Conservation (phyloP, 768 basidiomycete genomes). For the Termitomyces bulborhizus region DNA sequence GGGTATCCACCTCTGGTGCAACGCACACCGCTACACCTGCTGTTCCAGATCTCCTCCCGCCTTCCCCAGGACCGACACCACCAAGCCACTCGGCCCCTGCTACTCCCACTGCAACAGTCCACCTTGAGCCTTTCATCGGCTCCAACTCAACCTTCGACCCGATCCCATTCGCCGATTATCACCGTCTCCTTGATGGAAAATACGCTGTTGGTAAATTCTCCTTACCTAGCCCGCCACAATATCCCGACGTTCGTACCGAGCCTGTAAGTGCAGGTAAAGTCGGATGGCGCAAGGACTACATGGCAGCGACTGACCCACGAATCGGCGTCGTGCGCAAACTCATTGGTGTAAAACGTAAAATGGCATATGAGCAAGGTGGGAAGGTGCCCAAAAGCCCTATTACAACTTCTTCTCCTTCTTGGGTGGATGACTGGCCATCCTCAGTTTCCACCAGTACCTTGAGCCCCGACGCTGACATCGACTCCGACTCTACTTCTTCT, state of each 20-base stretch:
- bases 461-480: conserved; percentile 22
- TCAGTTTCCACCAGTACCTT: neutral
- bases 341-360: conserved; percentile 66
- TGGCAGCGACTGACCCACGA: conserved; percentile 63
- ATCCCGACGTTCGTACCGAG: neutral
- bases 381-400: conserved; percentile 14
- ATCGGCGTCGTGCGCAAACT: conserved; percentile 62
- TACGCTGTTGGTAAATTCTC: conserved; percentile 71
- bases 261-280: neutral
- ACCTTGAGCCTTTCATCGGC: conserved; percentile 27
- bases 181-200: conserved; percentile 64
- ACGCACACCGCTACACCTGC: conserved; percentile 18
- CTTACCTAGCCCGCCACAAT: conserved; percentile 36
- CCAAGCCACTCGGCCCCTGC: conserved; percentile 39
- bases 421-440: conserved; percentile 16
- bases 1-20: conserved; percentile 3
- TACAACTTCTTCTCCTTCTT: neutral
- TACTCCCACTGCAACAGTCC: conserved; percentile 43
- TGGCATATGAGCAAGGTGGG: conserved; percentile 27
- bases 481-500: conserved; percentile 16
- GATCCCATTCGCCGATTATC: conserved; percentile 64
- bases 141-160: conserved; percentile 49
- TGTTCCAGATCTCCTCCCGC: conserved; percentile 37
- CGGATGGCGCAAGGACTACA: conserved; percentile 50
- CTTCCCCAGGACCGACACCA: conserved; percentile 48